Conservation (phyloP, 148 eudicot species). For the Nepenthes gracilis region DNA sequence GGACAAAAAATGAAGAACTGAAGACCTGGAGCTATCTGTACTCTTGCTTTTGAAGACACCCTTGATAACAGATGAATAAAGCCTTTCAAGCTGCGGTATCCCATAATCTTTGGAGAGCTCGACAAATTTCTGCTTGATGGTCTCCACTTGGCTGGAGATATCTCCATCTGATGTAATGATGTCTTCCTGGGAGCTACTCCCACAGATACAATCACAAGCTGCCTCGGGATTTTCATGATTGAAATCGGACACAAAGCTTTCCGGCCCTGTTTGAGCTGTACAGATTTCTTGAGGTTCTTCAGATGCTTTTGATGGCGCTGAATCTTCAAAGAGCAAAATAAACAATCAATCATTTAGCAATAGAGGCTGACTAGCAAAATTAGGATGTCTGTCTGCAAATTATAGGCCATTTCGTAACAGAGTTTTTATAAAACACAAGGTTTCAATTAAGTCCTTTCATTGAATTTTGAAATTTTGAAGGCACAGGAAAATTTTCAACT, state of each 20-base stretch:
- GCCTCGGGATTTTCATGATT: slow-evolving; percentile 4
- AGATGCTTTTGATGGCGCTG: slow-evolving; percentile 15
- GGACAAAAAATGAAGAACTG: slow-evolving; percentile 56
- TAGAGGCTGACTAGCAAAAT: no score
- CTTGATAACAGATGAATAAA: slow-evolving; percentile 66
- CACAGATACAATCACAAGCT: slow-evolving; percentile 13
- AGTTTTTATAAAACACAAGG: no score
- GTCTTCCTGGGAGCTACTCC: slow-evolving; percentile 28
- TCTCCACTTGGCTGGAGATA: slow-evolving; percentile 32
- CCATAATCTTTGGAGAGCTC: slow-evolving; percentile 48
- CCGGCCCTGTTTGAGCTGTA: slow-evolving; percentile 14
- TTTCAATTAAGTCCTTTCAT: no score
- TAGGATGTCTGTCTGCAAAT: no score
- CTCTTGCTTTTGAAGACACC: slow-evolving; percentile 60
- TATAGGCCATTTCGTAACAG: no score
- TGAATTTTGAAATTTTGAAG: no score
- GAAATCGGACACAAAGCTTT: slow-evolving; percentile 18
- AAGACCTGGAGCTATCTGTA: slow-evolving; percentile 32
- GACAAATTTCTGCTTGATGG: slow-evolving; percentile 49
- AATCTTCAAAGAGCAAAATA: neutral
- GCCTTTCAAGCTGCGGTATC: slow-evolving; percentile 79
- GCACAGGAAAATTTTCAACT: no score
- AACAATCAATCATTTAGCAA: neutral
- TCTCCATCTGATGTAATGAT: slow-evolving; percentile 49
- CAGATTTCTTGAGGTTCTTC: slow-evolving; percentile 38